Evolutionary conservation across 139 green algal species (phyloP).

Genomic region (Bryopsis sp.): DNA sequence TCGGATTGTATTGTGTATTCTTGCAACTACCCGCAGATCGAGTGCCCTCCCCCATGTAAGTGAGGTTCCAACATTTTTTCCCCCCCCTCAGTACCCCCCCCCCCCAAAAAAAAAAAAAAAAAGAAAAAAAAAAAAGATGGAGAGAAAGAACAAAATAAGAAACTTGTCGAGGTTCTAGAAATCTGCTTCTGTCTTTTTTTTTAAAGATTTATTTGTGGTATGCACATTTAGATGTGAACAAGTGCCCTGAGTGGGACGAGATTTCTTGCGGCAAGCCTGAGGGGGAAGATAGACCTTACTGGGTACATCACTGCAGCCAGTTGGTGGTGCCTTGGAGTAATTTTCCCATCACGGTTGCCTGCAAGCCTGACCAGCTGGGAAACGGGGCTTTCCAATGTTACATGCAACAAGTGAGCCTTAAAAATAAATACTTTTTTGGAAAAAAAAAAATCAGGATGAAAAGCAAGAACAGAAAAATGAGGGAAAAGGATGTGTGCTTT

Average conservation of each 20-base stretch:
- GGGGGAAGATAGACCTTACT: conserved; percentile 23
- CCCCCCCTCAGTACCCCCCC: too few relatives aligned
- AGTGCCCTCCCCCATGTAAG: conserved; percentile 33
- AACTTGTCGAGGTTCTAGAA: neutral
- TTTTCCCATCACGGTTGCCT: conserved; percentile 33
- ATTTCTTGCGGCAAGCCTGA: conserved; percentile 32
- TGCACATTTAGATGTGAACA: conserved; percentile 23
- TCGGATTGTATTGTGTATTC: conserved; percentile 47
- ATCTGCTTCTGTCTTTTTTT: neutral
- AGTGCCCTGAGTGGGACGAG: conserved; percentile 46
- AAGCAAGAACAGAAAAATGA: too few relatives aligned
- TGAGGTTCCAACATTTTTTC: too few relatives aligned
- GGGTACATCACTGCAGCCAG: conserved; percentile 22
- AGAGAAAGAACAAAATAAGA: neutral
- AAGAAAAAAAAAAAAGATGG: too few relatives aligned
- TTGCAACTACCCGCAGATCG: conserved; percentile 27
- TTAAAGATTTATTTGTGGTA: neutral
- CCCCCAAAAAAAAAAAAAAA: too few relatives aligned
- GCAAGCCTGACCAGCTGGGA: conserved; percentile 24
- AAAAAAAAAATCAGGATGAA: too few relatives aligned
- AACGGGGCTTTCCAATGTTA: conserved; percentile 56
- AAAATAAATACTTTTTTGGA: neutral
- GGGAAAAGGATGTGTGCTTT: too few relatives aligned
- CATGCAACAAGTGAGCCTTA: conserved; percentile 36
- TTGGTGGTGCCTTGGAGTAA: neutral